Evolutionary conservation across 2,329 filamentous ascomycete species (phyloP).

Genomic region (Xylaria sp.): DNA sequence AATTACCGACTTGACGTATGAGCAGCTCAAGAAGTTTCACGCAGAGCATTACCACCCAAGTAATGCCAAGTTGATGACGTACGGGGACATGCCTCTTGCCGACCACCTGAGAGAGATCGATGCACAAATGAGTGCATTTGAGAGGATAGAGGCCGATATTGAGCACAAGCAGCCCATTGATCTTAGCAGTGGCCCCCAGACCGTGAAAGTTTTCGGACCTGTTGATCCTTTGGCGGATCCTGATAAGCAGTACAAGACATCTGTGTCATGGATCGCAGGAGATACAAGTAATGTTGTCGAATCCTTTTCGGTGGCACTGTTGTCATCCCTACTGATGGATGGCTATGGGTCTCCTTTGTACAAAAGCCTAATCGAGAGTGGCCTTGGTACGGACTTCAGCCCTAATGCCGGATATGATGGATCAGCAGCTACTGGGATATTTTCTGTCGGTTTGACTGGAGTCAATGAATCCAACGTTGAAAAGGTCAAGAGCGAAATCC

Average conservation of each 20-base stretch:
- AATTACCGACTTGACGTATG: conserved; percentile 94
- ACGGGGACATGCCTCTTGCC: conserved; percentile 88
- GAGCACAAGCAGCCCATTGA: conserved; percentile 81
- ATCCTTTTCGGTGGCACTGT: conserved; percentile 84
- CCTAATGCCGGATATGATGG: conserved; percentile 93
- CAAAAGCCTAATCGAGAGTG: conserved; percentile 85
- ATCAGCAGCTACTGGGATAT: conserved; percentile 80
- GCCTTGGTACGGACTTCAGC: conserved; percentile 91
- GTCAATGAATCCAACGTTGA: conserved; percentile 82
- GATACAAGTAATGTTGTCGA: conserved; percentile 86
- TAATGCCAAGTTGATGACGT: conserved; percentile 95
- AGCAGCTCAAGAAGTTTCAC: conserved; percentile 89
- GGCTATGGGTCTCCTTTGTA: conserved; percentile 97
- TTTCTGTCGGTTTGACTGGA: conserved; percentile 92
- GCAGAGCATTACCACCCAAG: conserved; percentile 95
- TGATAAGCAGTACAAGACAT: conserved; percentile 93
- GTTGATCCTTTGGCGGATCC: conserved; percentile 86
- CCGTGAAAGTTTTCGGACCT: conserved; percentile 80
- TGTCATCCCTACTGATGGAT: conserved; percentile 87
- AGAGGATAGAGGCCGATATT: conserved; percentile 74
- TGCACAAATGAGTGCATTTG: conserved; percentile 77
- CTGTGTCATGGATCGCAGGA: conserved; percentile 90
- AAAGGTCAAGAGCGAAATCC: conserved; percentile 79
- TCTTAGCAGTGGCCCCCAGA: conserved; percentile 72
- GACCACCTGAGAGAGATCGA: conserved; percentile 85